Evolutionary conservation across 352 stramenopile species (phyloP), one percentile per base, ranked within the genome.

Genomic region (Globisporangium yorkense): DNA sequence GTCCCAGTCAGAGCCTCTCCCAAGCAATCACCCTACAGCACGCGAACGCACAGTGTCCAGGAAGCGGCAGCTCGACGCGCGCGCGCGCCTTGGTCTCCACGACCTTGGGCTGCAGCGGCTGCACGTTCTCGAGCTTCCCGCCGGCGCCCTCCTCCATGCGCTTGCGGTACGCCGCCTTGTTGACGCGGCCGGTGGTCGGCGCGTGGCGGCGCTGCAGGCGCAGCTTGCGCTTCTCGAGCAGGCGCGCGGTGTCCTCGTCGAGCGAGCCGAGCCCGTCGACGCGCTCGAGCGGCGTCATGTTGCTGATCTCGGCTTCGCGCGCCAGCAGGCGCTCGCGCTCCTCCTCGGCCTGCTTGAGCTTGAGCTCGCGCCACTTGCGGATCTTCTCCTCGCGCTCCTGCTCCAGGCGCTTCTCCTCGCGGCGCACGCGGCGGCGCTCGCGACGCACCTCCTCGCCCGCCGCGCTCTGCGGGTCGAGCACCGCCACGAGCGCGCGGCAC

Each of bases 41-140:
- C 6, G 6, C 6, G 6, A 48, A 80, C 78, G 62, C 75, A 90
- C 82, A 93, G 61, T 92, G 76, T 44, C 84, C 84, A 53, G 84
- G 84, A 2, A 82, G 75, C 3, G 84, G 84, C 2, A 89, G 62
- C 50, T 94, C 84, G 5, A 94, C 67, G 10, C 80, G 81, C 31
- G 88, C 68, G 66, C 85, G 85, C 2, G 61, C 48, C 41, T 83
- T 87, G 37, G 77, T 70, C 56, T 90, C 80, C 15, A 91, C 77
- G 4, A 76, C 44, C 52, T 78, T 87, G 4, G 73, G 77, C 39
- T 84, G 80, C 46, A 89, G 57, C 16, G 79, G 81, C 60, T 84
- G 77, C 31, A 91, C 71, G 56, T 88, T 90, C 33, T 89, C 76
- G n/a, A 85, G 70, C 61, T 89, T 94, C 12, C 84, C 84, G 47